A percentile compares a stretch with the other conserved stretches of the same genome.
phyloP scores from a whole-genome alignment of 2,329 filamentous ascomycete species.

The Fusarium pilosicola region DNA sequence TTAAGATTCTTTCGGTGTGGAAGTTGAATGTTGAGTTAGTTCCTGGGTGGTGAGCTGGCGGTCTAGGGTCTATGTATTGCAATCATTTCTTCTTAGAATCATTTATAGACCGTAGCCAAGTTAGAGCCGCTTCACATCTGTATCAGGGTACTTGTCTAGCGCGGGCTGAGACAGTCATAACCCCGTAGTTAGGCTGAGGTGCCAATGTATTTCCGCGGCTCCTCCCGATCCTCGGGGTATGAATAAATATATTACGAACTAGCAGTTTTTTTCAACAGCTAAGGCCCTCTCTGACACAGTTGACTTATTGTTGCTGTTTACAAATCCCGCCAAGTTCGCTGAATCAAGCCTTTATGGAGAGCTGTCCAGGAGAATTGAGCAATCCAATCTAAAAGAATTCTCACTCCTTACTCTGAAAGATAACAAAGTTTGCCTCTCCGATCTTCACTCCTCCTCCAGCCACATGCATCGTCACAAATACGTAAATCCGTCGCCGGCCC shows the following conservation, averaged over 20 bases:
- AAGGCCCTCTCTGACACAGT: fast-evolving
- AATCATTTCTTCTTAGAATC: fast-evolving
- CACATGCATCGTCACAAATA: neutral
- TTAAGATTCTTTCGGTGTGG: neutral
- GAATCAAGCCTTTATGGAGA: too few species aligned
- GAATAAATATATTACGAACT: fast-evolving
- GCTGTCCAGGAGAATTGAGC: too few species aligned
- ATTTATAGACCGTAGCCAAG: too few species aligned
- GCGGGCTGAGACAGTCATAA: fast-evolving
- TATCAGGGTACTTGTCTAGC: too few species aligned
- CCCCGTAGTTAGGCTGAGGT: fast-evolving
- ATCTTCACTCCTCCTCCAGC: fast-evolving
- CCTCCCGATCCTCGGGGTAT: too few species aligned
- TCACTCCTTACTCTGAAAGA: fast-evolving
- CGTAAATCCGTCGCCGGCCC: too few species aligned
- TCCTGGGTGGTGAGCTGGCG: neutral
- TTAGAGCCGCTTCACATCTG: too few species aligned
- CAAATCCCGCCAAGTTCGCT: too few species aligned
- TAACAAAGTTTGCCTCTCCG: neutral
- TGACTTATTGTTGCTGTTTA: too few species aligned
- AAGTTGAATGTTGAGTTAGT: neutral
- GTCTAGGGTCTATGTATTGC: fast-evolving
- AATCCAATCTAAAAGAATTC: too few species aligned
- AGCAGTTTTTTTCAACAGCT: fast-evolving
- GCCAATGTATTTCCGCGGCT: too few species aligned